Evolutionary conservation across 1,284 basidiomycete genomes (phyloP), one percentile per base, ranked within the genome.

Genomic region (Sanghuangporus sanghuang): DNA sequence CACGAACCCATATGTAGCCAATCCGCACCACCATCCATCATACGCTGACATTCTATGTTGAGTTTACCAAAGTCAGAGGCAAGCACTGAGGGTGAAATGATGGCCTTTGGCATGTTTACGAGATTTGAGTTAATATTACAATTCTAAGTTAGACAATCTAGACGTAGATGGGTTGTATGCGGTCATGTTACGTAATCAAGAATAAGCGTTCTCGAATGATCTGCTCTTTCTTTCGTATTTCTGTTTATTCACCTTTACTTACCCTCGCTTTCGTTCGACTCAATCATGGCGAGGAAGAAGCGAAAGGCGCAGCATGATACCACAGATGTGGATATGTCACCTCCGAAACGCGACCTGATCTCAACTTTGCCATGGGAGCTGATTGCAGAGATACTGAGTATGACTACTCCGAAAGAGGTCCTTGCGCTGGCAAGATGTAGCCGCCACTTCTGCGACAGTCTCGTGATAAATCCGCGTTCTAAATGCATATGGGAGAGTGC

Each of bases 21-120:
- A 75, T 97, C 89, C 49, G 95, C 94, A 40, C 96, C 94, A 68
- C 87, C 86, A 71, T 89, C 86, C 68, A 96, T 92, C 91, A 97
- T 96, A 60, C 93, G 85, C 72, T 89, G 89, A 77, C 96, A 96
- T 85, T 97, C 94, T 70, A 87, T 87, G 62, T 86, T 89, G 68
- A 98, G 85, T 72, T 95, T 89, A 48, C 93, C 93, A 77, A 98
- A 94, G 80, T 98, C 94, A n/a, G 92, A 94, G 64, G 94, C 93
- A 35, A 96, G 89, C 46, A 95, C 92, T 14, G 93, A 95, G 38
- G 93, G 93, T 8, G 93, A 87, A 74, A 96, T 92, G 76, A 96
- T 95, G 18, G 92, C 87, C 71, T 84, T 84, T 69, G 87, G 90
- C 93, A 95, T 94, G 64, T 67, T 72, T 36, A 38, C 0, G 6